Conservation (phyloP, 306 rosid species). For the Biancaea sappan region DNA sequence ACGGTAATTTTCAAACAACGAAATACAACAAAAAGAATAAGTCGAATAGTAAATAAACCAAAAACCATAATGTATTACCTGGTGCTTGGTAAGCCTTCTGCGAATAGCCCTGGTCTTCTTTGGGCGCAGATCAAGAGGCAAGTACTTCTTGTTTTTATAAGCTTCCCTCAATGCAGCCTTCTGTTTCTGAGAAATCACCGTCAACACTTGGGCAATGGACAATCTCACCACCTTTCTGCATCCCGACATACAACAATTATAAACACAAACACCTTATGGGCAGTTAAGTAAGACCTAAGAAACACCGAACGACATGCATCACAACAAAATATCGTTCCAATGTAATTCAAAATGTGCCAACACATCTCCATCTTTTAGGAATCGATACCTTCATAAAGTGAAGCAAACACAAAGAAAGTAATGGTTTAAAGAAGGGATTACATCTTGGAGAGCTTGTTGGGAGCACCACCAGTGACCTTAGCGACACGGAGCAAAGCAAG, state of each 20-base stretch:
- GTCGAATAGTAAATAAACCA: not conserved
- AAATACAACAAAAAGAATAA: not conserved
- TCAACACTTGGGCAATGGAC: conserved; percentile 93
- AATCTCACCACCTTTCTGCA: conserved; percentile 94
- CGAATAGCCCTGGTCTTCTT: conserved; percentile 98
- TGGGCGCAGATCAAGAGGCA: conserved; percentile 99
- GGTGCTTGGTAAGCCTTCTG: conserved; percentile 92
- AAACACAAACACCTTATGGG: not conserved
- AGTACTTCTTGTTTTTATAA: conserved; percentile 78
- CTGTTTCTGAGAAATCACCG: conserved; percentile 95
- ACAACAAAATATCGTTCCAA: not conserved
- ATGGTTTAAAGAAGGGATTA: not conserved
- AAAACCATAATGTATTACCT: conserved; percentile 44
- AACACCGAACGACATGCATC: not conserved
- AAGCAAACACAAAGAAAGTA: not conserved
- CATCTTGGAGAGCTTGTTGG: conserved; percentile 99
- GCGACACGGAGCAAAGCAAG: conserved; percentile 94
- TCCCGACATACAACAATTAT: not conserved
- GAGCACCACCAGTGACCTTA: conserved; percentile 97
- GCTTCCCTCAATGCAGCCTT: conserved; percentile 87
- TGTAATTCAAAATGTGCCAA: not conserved
- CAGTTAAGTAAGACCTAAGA: not conserved
- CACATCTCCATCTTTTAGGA: no score
- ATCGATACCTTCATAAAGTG: no score
- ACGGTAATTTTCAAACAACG: not conserved